Evolutionary conservation across 2,329 filamentous ascomycete species (phyloP), one percentile per base, ranked within the genome.

Genomic region (Thielaviopsis cerberus): DNA sequence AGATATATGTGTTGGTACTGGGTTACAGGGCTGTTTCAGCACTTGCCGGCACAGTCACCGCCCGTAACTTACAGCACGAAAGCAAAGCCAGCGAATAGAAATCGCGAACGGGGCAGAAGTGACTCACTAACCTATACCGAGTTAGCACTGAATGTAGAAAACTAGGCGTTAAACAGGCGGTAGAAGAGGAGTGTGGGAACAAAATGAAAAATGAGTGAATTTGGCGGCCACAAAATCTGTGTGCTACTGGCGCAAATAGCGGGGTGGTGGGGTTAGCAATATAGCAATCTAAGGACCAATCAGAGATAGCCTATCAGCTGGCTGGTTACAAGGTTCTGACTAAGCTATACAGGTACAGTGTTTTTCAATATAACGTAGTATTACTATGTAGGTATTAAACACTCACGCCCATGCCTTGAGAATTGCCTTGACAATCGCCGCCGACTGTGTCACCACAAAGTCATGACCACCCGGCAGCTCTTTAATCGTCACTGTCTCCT

Each of bases 391-490:
- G 5, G 27, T 6, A 30, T 30, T 41, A 11, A 17, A 4, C 34
- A 17, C n/a, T n/a, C n/a, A 23, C 11, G 41, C 41, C 41, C 54
- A 59, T 10, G 56, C 48, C 24, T 61, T 57, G 34, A 51, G 24
- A 27, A 61, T 51, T 7, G 48, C 48, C 53, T 61, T 55, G 24
- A 61, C 48, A 53, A 61, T 53, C 4, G 50, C 24, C 30, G 45
- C 24, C 24, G 56, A 56, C 34, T 57, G 51, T 6, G 59, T 61
- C 24, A 58, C 37, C 17, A 80, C 78, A 63, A 83, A 82, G 62
- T 83, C 79, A 63, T 83, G 80, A 1, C 73, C 75, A 1, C 77
- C 78, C 0, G 73, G 72, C 1, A 82, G 68, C 11, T 77, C 65
- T 34, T 69, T 72, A 74, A 77, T 80, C 50, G 69, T 67, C 6